phyloP scores from a whole-genome alignment of 2,329 filamentous ascomycete genomes.

The Hysterium pulicare region DNA sequence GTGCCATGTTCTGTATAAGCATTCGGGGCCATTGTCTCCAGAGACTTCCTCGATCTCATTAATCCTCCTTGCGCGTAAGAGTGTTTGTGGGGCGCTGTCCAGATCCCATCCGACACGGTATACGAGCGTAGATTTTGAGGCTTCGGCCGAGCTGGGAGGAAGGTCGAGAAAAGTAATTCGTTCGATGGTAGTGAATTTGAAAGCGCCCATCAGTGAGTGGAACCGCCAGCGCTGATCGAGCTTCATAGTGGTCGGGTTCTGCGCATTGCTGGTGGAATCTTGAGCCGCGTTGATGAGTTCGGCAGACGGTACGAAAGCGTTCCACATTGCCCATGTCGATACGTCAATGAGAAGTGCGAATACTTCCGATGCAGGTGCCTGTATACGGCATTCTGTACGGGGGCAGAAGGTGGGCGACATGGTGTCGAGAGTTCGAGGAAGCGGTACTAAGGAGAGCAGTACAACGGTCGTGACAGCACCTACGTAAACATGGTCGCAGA shows the following conservation, averaged over 20 bases:
- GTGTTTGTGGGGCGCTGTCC: conserved; percentile 2
- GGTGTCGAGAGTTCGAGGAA: not conserved
- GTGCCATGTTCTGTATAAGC: conserved; percentile 7
- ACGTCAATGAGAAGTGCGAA: conserved; percentile 7
- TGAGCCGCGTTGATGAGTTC: conserved; percentile 2
- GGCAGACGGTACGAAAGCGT: conserved; percentile 5
- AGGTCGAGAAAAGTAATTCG: conserved; percentile 1
- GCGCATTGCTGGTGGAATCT: not conserved
- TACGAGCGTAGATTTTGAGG: not conserved
- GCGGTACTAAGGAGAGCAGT: too few species aligned
- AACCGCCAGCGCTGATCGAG: conserved; percentile 1
- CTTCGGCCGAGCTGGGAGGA: not conserved
- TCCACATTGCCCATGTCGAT: conserved; percentile 8
- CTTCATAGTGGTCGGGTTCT: not conserved
- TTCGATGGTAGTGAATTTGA: conserved; percentile 1
- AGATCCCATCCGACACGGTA: conserved; percentile 5
- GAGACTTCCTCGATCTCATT: conserved; percentile 7
- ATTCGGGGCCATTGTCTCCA: conserved; percentile 1
- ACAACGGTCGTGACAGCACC: too few species aligned
- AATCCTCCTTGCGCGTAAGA: conserved; percentile 1
- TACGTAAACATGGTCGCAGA: too few species aligned
- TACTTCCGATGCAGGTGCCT: conserved; percentile 3
- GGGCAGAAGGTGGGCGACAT: not conserved
- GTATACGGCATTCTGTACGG: conserved; percentile 6
- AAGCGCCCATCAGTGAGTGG: not conserved